Evolutionary conservation across 768 basidiomycete genomes (phyloP).

Genomic region (Termitomyces sp.): DNA sequence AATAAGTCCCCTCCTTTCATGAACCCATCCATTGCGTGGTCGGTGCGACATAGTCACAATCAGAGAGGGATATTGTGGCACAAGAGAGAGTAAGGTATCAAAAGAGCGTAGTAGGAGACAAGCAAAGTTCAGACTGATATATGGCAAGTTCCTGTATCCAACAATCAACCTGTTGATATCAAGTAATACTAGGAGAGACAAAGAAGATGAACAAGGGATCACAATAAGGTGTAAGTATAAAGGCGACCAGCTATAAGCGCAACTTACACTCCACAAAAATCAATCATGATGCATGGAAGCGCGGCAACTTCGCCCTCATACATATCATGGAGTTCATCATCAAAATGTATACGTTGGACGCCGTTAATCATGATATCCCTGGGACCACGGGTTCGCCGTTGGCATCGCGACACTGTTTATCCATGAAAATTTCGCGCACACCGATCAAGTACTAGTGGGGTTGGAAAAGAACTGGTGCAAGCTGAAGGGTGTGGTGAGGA

Average conservation of each 20-base stretch:
- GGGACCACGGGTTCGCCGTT: too few relatives aligned
- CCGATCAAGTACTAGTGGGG: background rate
- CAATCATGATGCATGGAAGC: too few relatives aligned
- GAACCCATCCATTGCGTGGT: constrained; percentile 3
- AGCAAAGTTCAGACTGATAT: background rate
- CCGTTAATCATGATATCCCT: background rate
- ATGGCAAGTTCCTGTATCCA: background rate
- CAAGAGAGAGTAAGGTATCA: background rate
- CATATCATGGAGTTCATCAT: too few relatives aligned
- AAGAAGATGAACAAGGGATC: background rate
- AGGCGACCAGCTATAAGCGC: background rate
- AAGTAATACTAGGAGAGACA: background rate
- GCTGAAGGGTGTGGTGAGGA: background rate
- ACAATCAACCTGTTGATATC: background rate
- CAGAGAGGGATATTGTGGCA: background rate
- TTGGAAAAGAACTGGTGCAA: background rate
- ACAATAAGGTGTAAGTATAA: background rate
- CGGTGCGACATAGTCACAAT: constrained; percentile 2
- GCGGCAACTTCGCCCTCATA: background rate
- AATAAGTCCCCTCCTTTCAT: background rate
- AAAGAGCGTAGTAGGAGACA: constrained; percentile 6
- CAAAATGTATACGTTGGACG: background rate
- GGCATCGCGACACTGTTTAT: background rate
- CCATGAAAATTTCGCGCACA: background rate
- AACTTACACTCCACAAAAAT: constrained; percentile 8